Base-by-base conservation (phyloP, 345 rosid genomes). In the Eucalyptus shirleyi region DNA sequence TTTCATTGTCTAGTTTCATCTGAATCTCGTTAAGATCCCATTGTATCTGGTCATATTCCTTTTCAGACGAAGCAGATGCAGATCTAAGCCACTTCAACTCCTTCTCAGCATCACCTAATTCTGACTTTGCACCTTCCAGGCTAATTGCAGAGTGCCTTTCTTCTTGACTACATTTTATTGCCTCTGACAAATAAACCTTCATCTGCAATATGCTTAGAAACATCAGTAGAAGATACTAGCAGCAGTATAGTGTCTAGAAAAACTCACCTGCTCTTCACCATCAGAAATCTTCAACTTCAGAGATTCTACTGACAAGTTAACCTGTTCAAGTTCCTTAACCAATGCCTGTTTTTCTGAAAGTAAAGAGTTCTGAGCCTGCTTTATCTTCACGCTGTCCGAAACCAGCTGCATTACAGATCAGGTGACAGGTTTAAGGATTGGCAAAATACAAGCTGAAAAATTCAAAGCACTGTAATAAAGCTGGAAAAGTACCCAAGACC, bases 321-420 rank as follows among this genome's bases (percentile, higher is more conserved):
- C 91, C 92, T 95, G 97, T 90, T 95, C 96, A 92, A 97, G 97
- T 89, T 98, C 96, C 93, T 94, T 97, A 55, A 94, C 89, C 87
- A 93, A 92, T 26, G 93, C 93, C 92, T 96, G 98, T 92, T 96
- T 97, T 94, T 97, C 99, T 65, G 97, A 95, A 50, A 97, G 94
- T 81, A 95, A 93, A 89, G 91, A 85, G 89, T 92, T 93, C 49
- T 96, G 96, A 65, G 95, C 95, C 90, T 97, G 95, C 95, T 97
- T 98, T 86, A 95, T 92, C 95, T 97, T 98, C 89, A 97, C 98
- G 65, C 99, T 98, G 93, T 98, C 99, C 42, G 99, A 98, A 88
- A 98, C 99, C 90, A 98, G 97, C 99, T 98, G 94, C 94, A 94
- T 34, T 67, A 87, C 82, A 60, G 28, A 77, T 77, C 47, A 77